Evolutionary conservation across 768 basidiomycete species (phyloP).

Genomic region (Lenzites betulinus): DNA sequence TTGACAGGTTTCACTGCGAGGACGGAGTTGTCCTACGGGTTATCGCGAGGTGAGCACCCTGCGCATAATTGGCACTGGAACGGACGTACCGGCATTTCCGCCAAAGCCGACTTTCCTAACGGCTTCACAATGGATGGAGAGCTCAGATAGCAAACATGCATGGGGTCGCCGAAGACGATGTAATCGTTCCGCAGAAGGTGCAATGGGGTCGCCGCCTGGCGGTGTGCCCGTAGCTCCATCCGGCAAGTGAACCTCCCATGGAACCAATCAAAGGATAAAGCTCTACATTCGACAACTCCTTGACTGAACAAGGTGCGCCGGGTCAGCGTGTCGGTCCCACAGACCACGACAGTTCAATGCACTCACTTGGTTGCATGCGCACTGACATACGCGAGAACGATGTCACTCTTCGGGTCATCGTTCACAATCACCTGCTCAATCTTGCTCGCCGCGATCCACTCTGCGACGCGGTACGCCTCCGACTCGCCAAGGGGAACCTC

Average conservation of each 20-base stretch:
- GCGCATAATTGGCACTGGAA: neutral
- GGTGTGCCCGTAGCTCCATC: slow-evolving; percentile 20
- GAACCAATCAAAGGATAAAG: slow-evolving; percentile 35
- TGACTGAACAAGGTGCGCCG: neutral
- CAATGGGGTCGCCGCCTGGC: slow-evolving; percentile 20
- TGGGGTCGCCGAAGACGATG: slow-evolving; percentile 25
- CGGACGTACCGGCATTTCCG: slow-evolving; percentile 15
- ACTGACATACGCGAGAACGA: slow-evolving; percentile 27
- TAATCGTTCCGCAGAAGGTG: slow-evolving; percentile 27
- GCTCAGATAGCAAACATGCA: slow-evolving; percentile 23
- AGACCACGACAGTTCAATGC: neutral
- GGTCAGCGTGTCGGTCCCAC: neutral
- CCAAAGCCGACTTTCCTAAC: slow-evolving; percentile 6
- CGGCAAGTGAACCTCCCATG: slow-evolving; percentile 30
- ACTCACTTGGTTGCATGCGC: slow-evolving; percentile 23
- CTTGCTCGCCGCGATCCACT: slow-evolving; percentile 22
- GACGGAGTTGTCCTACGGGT: slow-evolving; percentile 22
- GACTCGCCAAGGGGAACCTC: slow-evolving; percentile 38
- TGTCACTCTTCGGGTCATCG: slow-evolving; percentile 30
- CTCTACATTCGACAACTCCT: slow-evolving; percentile 17
- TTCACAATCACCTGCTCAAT: slow-evolving; percentile 35
- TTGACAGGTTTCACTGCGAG: slow-evolving; percentile 32
- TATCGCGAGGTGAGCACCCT: neutral
- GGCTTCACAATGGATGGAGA: slow-evolving; percentile 16
- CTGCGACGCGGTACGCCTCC: slow-evolving; percentile 35